Base-by-base conservation (phyloP, 495 filamentous ascomycete species). In the Penicillium manginii region DNA sequence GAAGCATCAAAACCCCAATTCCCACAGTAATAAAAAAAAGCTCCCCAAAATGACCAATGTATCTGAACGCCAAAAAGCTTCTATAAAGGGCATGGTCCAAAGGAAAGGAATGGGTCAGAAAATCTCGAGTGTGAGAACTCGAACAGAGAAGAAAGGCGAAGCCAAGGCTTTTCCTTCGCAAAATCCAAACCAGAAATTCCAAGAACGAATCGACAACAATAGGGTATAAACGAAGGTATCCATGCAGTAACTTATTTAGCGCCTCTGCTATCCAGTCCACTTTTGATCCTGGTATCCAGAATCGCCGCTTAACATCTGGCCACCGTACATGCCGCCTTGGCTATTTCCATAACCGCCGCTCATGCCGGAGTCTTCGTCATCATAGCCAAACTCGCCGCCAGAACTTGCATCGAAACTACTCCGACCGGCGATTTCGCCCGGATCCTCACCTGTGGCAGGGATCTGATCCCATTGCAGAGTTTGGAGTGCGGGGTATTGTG, bases 361-460 rank as follows among this genome's bases (percentile, higher is more conserved):
- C 61, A 75, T 70, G 3, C 73, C 75, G 11, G 73, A 73, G 21
- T 80, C 77, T 52, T 84, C 81, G 7, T 84, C 81, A 32, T 83
- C 81, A 50, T 73, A 82, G 2, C 74, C 76, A 57, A 73, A 81
- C 53, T 83, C 81, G 5, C 78, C 77, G 7, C 86, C 87, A 55
- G 91, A 92, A 54, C 90, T 92, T 0, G 91, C 91, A 67, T 98
- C 94, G 63, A 94, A 97, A 65, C 90, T 94, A 64, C 88, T 92
- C 39, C 91, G 82, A 0, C 91, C 90, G 53, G 88, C 90, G 18
- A 92, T 81, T 45, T 93, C 92, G 49, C 81, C 81, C 4, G 91
- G 86, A 32, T 91, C 88, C 56, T 84, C 83, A 42, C 74, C 61
- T 51, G 60, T 63, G 46, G 72, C 71, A 22, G 74, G 60, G 58